A percentile compares a stretch with the other conserved stretches of the same genome.
These are phyloP conservation scores for Actinidia arguta DNA, from an alignment of 179 eudicot genomes.

Conservation along the genomic window DNA sequence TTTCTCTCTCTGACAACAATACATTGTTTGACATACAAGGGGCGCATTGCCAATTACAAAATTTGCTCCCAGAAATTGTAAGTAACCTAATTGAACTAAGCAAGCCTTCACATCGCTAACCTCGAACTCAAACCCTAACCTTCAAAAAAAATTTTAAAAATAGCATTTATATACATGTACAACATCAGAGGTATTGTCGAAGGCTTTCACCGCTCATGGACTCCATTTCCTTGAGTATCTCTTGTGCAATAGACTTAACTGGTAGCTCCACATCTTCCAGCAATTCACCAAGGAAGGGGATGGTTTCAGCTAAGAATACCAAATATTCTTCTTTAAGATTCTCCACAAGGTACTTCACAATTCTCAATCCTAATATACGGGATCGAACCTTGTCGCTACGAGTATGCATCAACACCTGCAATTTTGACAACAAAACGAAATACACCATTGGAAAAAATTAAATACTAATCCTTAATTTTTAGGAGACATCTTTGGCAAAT, in stretches of 20 bases:
- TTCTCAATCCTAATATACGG: constrained; percentile 74
- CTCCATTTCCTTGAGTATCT: constrained; percentile 88
- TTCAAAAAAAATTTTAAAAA: neutral
- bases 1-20: neutral
- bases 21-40: neutral
- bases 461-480: neutral
- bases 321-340: constrained; percentile 89
- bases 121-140: neutral
- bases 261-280: constrained; percentile 87
- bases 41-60: neutral
- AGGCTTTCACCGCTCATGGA: constrained; percentile 93
- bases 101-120: neutral
- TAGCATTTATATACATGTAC: neutral
- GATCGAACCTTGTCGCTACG: constrained; percentile 77
- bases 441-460: neutral
- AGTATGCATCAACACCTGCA: constrained; percentile 93
- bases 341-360: constrained; percentile 77
- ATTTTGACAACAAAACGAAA: neutral
- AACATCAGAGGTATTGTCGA: constrained; percentile 59
- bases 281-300: constrained; percentile 90
- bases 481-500: neutral
- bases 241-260: constrained; percentile 92
- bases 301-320: constrained; percentile 82
- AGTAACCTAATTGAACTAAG: neutral
- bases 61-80: neutral